Conservation (phyloP, 2,329 filamentous ascomycete genomes). For the Botrytis cinerea region DNA sequence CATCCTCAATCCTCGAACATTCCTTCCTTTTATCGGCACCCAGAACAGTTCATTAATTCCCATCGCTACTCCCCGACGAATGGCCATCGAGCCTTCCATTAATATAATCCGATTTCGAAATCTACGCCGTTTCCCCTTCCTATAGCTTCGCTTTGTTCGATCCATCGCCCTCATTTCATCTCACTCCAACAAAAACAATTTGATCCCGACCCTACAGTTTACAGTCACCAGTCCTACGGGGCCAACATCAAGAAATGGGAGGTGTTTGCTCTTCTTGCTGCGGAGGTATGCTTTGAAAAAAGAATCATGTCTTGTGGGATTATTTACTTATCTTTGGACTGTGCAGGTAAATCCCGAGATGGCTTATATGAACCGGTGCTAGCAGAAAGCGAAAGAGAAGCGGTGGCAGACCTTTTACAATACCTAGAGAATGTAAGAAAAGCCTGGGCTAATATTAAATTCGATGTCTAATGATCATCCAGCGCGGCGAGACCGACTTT, state of each 20-base stretch:
- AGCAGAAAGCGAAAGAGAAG: constrained; percentile 94
- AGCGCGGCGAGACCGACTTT: constrained; percentile 95
- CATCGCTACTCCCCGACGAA: constrained; percentile 22
- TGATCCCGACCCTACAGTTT: constrained; percentile 31
- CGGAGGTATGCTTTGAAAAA: constrained; percentile 48
- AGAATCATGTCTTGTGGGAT: constrained; percentile 26
- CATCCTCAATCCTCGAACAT: constrained; percentile 2
- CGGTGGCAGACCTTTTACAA: constrained; percentile 90
- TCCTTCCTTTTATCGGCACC: constrained; percentile 25
- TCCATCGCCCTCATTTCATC: constrained; percentile 34
- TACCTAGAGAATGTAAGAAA: constrained; percentile 87
- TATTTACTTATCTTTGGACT: constrained; percentile 38
- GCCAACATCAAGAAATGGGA: constrained; percentile 53
- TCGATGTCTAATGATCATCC: constrained; percentile 30
- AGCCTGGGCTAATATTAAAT: neutral
- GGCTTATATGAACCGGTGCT: constrained; percentile 83
- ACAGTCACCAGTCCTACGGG: constrained; percentile 37
- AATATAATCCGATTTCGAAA: constrained; percentile 8
- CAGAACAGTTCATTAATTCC: neutral
- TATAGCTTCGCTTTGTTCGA: constrained; percentile 32
- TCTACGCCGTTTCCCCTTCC: constrained; percentile 15
- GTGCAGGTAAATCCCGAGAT: constrained; percentile 72
- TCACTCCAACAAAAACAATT: constrained; percentile 31
- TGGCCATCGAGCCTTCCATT: constrained; percentile 27
- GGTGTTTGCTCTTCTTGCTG: constrained; percentile 64